Evolutionary conservation across 2,329 filamentous ascomycete genomes (phyloP), one percentile per base, ranked within the genome.

Genomic region (Calonectria pteridis): DNA sequence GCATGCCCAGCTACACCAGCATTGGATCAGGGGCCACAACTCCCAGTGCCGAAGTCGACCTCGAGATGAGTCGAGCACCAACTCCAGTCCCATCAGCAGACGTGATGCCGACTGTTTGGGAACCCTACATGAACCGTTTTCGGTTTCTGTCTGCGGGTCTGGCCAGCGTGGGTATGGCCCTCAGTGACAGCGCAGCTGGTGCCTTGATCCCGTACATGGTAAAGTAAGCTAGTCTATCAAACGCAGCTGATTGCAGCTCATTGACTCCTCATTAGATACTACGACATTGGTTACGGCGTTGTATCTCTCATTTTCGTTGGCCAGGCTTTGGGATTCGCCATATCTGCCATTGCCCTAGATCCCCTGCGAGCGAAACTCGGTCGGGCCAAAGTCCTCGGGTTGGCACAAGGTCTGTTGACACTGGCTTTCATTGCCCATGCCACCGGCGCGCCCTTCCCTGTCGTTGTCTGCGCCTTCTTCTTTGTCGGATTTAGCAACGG

Each of bases 181-280:
- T 97, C 72, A 94, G 91, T 77, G 95, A 97, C 83, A 91, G 92
- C 51, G 92, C 93, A 0, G 91, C 94, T 1, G 95, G 95, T 80
- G 94, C 94, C 14, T 81, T 97, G 71, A 94, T 97, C 77, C 94
- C 95, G 0, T 95, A 95, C 80, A 94, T 97, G 83, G 94, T 96
- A 82, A 87, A 85, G 82, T 91, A 81, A 77, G 85, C 78, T 9
- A 1, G 11, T 18, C 20, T 1, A 10, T 9, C 4, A 26, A 11
- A 11, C 2, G 9, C 11, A 1, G 6, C 29, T 18, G 18, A 35
- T 23, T 10, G 50, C 4, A 1, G 2, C 3, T 3, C 7, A 26
- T 69, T 75, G 40, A 75, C 43, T 66, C 5, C 33, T 2, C 4
- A 13, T 10, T 58, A 91, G 89, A 55, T 83, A 94, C 79, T 97